These are phyloP conservation scores for Wakefieldia striispora DNA, from an alignment of 768 basidiomycete genomes.

Conservation along the genomic window DNA sequence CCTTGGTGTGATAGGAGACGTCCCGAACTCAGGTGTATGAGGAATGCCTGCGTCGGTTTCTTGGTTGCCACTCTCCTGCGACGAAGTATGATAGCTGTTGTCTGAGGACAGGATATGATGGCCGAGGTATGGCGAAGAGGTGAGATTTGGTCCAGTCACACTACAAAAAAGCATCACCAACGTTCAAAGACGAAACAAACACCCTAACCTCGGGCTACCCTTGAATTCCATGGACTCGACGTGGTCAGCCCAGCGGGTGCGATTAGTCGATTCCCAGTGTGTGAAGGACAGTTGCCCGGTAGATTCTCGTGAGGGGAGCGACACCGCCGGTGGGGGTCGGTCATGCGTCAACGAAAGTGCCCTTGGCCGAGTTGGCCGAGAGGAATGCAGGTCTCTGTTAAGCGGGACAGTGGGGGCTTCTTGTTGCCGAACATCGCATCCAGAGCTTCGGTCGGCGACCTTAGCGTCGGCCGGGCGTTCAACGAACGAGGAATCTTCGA, in stretches of 20 bases:
- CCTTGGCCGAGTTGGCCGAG: constrained; percentile 24
- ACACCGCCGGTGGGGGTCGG: constrained; percentile 14
- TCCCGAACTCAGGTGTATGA: constrained; percentile 44
- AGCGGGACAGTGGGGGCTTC: neutral
- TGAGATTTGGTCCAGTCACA: constrained; percentile 5
- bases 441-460: neutral
- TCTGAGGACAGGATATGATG: constrained; percentile 17
- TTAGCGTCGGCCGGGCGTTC: constrained; percentile 1
- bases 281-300: constrained; percentile 27
- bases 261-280: constrained; percentile 25
- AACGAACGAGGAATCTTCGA: neutral
- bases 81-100: constrained; percentile 10
- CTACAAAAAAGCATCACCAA: constrained; percentile 13
- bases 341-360: constrained; percentile 30
- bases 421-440: constrained; percentile 16
- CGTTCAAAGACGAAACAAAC: neutral
- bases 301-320: constrained; percentile 27
- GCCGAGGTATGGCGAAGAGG: constrained; percentile 13
- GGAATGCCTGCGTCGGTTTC: constrained; percentile 39
- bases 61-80: constrained; percentile 28
- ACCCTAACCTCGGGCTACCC: constrained; percentile 13
- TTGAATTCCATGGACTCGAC: constrained; percentile 12
- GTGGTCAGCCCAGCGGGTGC: constrained; percentile 21
- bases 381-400: constrained; percentile 2
- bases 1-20: constrained; percentile 50